Conservation (phyloP, 2,329 filamentous ascomycete genomes). For the Alternaria alternata region DNA sequence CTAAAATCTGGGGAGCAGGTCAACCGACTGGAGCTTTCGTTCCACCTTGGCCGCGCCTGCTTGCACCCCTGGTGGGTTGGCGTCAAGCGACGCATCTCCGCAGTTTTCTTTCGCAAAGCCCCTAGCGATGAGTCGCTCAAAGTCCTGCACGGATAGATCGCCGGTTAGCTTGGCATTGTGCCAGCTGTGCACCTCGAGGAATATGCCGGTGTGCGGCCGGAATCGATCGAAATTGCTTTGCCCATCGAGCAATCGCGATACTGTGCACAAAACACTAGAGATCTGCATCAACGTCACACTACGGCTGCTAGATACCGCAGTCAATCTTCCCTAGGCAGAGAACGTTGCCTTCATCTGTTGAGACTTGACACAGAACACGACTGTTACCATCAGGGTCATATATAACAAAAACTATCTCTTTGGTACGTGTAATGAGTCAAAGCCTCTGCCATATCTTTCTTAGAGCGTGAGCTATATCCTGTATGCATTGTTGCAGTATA, state of each 20-base stretch:
- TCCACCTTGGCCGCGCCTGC: not conserved
- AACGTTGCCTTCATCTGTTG: no score
- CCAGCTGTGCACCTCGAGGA: not conserved
- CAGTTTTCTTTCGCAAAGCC: not conserved
- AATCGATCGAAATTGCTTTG: conserved; percentile 3
- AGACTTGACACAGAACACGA: no score
- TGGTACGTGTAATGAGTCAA: no score
- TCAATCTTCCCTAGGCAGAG: no score
- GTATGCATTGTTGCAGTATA: no score
- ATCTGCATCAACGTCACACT: not conserved
- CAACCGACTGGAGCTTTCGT: not conserved
- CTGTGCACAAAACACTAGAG: not conserved
- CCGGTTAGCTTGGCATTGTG: conserved; percentile 4
- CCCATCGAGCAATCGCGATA: not conserved
- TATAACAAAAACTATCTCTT: no score
- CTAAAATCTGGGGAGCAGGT: conserved; percentile 5
- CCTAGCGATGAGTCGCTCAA: not conserved
- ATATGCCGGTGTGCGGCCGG: not conserved
- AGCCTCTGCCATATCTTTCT: no score
- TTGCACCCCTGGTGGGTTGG: not conserved
- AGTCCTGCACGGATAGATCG: conserved; percentile 1
- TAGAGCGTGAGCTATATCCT: no score
- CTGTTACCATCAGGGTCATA: no score
- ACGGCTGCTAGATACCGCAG: not conserved
- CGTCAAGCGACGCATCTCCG: not conserved